Evolutionary conservation across 2,329 filamentous ascomycete species (phyloP).

Genomic region (Aureobasidium vineae): DNA sequence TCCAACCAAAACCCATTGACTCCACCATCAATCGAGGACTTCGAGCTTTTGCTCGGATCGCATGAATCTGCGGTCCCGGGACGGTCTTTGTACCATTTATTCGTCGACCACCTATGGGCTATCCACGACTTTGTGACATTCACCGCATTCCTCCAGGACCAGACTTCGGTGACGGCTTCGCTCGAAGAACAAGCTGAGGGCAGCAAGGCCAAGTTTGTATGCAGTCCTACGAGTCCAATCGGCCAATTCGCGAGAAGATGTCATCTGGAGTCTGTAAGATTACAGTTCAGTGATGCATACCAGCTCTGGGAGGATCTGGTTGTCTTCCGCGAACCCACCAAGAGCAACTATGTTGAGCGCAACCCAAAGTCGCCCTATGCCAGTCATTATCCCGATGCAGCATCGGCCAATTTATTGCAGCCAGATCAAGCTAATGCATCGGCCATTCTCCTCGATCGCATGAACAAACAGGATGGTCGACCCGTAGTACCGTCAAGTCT

Average conservation of each 20-base stretch:
- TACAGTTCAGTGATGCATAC: conserved; percentile 76
- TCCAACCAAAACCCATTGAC: conserved; percentile 30
- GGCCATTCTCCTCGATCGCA: conserved; percentile 26
- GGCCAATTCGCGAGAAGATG: conserved; percentile 76
- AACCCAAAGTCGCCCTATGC: conserved; percentile 44
- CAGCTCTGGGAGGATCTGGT: conserved; percentile 82
- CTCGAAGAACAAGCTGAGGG: conserved; percentile 51
- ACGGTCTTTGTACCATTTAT: conserved; percentile 80
- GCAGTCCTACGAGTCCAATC: conserved; percentile 70
- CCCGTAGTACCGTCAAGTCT: conserved; percentile 57
- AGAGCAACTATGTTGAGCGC: conserved; percentile 57
- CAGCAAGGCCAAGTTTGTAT: conserved; percentile 55
- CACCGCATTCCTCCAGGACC: conserved; percentile 20
- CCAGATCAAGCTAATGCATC: conserved; percentile 38
- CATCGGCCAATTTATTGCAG: conserved; percentile 37
- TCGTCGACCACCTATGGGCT: conserved; percentile 77
- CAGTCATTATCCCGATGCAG: conserved; percentile 7
- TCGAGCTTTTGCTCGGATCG: conserved; percentile 36
- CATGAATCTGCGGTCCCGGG: conserved; percentile 62
- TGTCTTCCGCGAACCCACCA: conserved; percentile 74
- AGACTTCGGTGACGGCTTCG: conserved; percentile 30
- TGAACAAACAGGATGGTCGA: conserved; percentile 31
- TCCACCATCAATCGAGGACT: conserved; percentile 43
- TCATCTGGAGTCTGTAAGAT: conserved; percentile 72
- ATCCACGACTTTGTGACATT: conserved; percentile 48